Evolutionary conservation across 176 grass and related monocot species (phyloP).

Genomic region (Echinochloa phyllopogon): DNA sequence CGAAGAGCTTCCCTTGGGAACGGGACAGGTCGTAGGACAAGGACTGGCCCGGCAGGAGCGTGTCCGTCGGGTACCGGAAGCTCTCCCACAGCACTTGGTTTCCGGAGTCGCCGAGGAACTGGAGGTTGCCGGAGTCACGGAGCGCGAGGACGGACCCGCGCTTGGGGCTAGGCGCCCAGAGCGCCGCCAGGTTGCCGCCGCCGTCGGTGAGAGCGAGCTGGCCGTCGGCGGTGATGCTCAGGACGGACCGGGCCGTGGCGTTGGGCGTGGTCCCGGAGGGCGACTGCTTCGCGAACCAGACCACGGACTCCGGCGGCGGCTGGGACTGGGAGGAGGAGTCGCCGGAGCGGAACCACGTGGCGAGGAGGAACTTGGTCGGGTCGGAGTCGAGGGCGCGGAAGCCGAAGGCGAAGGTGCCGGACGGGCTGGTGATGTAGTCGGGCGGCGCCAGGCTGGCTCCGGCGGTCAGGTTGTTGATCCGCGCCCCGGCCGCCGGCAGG

Average conservation of each 20-base stretch:
- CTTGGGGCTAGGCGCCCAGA: slow-evolving; percentile 1
- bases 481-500: neutral
- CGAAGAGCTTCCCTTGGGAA: slow-evolving; percentile 17
- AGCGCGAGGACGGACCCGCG: slow-evolving; percentile 9
- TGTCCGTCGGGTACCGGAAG: slow-evolving; percentile 37
- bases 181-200: neutral
- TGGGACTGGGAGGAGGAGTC: neutral
- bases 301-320: slow-evolving; percentile 26
- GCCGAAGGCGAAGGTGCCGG: slow-evolving; percentile 29
- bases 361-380: slow-evolving; percentile 36
- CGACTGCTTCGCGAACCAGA: slow-evolving; percentile 33
- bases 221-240: slow-evolving; percentile 9
- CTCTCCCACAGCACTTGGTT: slow-evolving; percentile 34
- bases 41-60: slow-evolving; percentile 42
- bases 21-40: neutral
- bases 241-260: slow-evolving; percentile 18
- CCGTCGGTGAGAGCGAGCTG: slow-evolving; percentile 3
- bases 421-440: slow-evolving; percentile 36
- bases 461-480: neutral
- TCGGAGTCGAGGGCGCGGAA: slow-evolving; percentile 27
- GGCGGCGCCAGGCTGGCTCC: neutral
- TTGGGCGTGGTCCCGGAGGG: neutral
- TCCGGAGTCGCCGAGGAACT: slow-evolving; percentile 11
- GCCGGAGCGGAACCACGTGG: slow-evolving; percentile 26
- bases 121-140: slow-evolving; percentile 44